Conservation (phyloP, 1,284 basidiomycete species). For the Marasmius fiardii region DNA sequence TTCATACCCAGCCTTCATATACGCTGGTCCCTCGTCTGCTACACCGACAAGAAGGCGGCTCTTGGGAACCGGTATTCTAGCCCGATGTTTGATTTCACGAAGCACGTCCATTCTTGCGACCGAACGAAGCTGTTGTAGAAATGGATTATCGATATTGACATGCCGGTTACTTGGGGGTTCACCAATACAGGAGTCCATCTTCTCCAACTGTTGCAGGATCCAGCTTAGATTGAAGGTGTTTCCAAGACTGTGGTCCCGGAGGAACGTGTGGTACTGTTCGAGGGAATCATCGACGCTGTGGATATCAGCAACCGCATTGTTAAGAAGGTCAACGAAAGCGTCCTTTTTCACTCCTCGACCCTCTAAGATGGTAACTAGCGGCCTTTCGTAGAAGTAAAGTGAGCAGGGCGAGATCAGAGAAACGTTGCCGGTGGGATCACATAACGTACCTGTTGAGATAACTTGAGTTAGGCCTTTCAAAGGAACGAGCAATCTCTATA, state of each 20-base stretch:
- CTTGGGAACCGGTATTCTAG: slow-evolving; percentile 66
- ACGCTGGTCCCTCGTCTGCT: slow-evolving; percentile 73
- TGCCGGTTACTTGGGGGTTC: slow-evolving; percentile 26
- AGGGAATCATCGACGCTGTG: slow-evolving; percentile 54
- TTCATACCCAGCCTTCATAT: slow-evolving; percentile 41
- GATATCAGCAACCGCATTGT: slow-evolving; percentile 46
- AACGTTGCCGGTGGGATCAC: background rate
- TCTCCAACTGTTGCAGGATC: slow-evolving; percentile 47
- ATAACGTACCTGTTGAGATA: slow-evolving; percentile 59
- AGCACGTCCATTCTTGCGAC: slow-evolving; percentile 61
- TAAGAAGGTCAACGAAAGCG: slow-evolving; percentile 56
- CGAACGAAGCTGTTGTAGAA: slow-evolving; percentile 51
- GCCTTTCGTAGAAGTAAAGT: slow-evolving; percentile 35
- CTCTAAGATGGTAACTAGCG: slow-evolving; percentile 70
- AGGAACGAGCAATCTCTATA: slow-evolving; percentile 70
- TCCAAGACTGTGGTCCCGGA: slow-evolving; percentile 52
- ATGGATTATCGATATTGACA: slow-evolving; percentile 46
- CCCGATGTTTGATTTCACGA: slow-evolving; percentile 68
- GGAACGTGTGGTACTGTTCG: slow-evolving; percentile 38
- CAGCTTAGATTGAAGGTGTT: slow-evolving; percentile 43
- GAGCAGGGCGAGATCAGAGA: background rate
- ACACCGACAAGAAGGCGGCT: slow-evolving; percentile 71
- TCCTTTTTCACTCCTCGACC: slow-evolving; percentile 53
- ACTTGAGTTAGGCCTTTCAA: slow-evolving; percentile 51
- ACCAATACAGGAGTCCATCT: slow-evolving; percentile 37